Base-by-base conservation (phyloP, 805 yeast species). In the Metschnikowia baotianmanensis region DNA sequence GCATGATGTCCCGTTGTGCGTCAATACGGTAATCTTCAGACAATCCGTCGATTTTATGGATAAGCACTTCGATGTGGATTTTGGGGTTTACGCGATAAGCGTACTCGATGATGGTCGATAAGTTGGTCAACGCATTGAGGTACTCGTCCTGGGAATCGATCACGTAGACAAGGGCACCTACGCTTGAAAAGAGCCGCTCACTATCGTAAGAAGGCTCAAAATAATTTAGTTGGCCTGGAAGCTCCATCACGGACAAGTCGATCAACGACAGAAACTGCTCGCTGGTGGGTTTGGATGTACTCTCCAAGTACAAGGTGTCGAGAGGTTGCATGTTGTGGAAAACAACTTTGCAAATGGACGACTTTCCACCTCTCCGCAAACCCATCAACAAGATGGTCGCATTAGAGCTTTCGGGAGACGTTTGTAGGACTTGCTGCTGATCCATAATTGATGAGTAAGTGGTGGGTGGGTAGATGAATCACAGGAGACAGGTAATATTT, bases 131-230 rank as follows among this genome's bases (percentile, higher is more conserved):
- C 0, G 98, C 96, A 61, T 88, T 84, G 50, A 90, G 67, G 62
- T 93, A 93, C 60, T 93, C 99, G 66, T 91, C 98, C 61, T 89
- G 97, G 9, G 90, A 78, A 63, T 93, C 99, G 47, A 93, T 89
- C 29, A 93, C 96, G 57, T 93, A 93, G 2, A 93, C 93, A 21
- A 93, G 71, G 0, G 96, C 93, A 15, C 96, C 96, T 11, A 89
- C 88, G 31, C 83, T 80, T 31, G 82, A 72, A 56, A 91, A 90
- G 20, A 90, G 63, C 46, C 82, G 71, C 46, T 82, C 89, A 18
- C 86, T 79, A 54, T 88, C 96, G 52, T 83, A 82, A 24, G 81
- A 76, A 3, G 95, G 93, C 52, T 89, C 96, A 58, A 88, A 86
- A 54, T 87, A 78, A 59, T 89, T 88, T 47, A 90, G 63, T 61